Base-by-base conservation (phyloP, 352 stramenopile genomes). In the Pythium oligandrum region DNA sequence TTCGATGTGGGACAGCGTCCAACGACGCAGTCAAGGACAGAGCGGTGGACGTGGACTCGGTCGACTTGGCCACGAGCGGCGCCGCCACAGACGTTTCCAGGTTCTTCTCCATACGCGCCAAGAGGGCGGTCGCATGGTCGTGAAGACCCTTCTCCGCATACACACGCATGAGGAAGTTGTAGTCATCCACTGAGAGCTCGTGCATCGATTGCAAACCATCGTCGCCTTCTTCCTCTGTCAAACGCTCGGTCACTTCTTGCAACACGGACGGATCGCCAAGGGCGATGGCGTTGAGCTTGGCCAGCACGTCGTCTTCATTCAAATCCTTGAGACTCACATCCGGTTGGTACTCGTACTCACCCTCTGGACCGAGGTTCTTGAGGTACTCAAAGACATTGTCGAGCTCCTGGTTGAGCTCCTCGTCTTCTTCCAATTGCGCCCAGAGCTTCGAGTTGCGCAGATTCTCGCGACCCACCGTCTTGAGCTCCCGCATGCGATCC, bases 61-160 rank as follows among this genome's bases (percentile, higher is more conserved):
- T 37, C 30, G 48, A 12, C 31, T 45, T 1, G 3, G 33, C 51
- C n/a, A 45, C 4, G 1, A 39, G 11, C 3, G 37, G 26, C 4
- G 51, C 17, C 17, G 52, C 11, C 49, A 47, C 4, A 34, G 49
- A 36, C 2, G 53, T 53, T 11, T 52, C 32, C 7, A 87, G 44
- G 46, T 93, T 89, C 56, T 75, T 70, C 55, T 93, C 83, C 74
- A 93, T 87, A 48, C 81, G 64, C 9, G 72, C 54, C 4, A 93
- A 60, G 51, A 93, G 56, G n/a, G 79, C 79, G 57, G 90, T 86
- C 10, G 79, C 79, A 49, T 86, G 65, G 8, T 77, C 70, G 40
- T 71, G 56, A 7, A 77, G 50, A 0, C 78, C 78, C 59, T 90
- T 86, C 48, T 83, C 51, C 3, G 83, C 83, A 60, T 88, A 90